Evolutionary conservation across 345 rosid genomes (phyloP).

Genomic region (Gynandropsis gynandra): DNA sequence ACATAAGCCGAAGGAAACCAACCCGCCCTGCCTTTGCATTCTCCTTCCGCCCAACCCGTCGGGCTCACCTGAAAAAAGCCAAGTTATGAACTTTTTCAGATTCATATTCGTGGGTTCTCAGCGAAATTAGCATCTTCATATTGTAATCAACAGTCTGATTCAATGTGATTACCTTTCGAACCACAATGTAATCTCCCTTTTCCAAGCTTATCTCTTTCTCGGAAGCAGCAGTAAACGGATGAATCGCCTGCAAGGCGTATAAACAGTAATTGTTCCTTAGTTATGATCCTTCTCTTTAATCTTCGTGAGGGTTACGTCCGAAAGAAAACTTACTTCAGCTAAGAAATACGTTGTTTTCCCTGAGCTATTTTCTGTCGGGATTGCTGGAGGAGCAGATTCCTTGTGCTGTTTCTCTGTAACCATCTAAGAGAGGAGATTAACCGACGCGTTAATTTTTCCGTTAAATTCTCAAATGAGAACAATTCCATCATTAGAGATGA

Average conservation of each 20-base stretch:
- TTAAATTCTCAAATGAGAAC: neutral
- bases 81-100: too few species aligned
- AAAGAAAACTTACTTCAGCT: constrained; percentile 68
- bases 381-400: constrained; percentile 88
- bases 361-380: constrained; percentile 48
- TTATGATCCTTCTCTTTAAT: neutral
- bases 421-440: constrained; percentile 45
- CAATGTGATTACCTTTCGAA: constrained; percentile 53
- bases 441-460: constrained; percentile 14
- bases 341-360: constrained; percentile 69
- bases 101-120: too few species aligned
- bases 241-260: constrained; percentile 49
- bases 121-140: too few species aligned
- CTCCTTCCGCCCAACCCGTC: constrained; percentile 96
- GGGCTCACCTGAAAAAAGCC: constrained; percentile 55
- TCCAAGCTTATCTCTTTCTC: constrained; percentile 83
- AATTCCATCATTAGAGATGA: neutral
- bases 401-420: constrained; percentile 87
- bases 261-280: constrained; percentile 6
- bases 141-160: too few species aligned
- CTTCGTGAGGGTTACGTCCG: neutral
- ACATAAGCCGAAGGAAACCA: constrained; percentile 88
- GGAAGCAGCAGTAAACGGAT: constrained; percentile 66
- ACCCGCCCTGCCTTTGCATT: constrained; percentile 89
- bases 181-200: constrained; percentile 80